Evolutionary conservation across 2,329 filamentous ascomycete genomes (phyloP), one percentile per base, ranked within the genome.

Genomic region (Penicillium brasilianum): DNA sequence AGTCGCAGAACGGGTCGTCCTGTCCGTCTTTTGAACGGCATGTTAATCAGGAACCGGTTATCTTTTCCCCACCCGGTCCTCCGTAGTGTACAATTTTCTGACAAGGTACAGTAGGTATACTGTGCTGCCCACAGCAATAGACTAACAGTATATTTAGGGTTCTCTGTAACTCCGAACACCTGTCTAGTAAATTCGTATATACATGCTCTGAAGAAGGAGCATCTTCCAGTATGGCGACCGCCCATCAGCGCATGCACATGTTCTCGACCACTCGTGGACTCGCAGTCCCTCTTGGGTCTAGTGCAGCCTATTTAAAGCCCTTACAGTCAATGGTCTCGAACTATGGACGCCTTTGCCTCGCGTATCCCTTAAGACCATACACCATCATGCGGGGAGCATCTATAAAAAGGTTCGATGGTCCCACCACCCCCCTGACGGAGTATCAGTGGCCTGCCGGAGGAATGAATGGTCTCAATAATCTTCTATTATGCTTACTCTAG

Each of bases 381-480:
- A 30, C 22, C 7, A 9, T 30, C 10, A 55, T 58, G 50, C 55
- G 55, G 55, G 55, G 59, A 52, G 59, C 11, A 30, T 34, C 10
- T n/a, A 50, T 61, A 44, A 25, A 28, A 61, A 55, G 39, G 59
- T 55, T 59, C 61, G 52, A 43, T 59, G 54, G 41, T 44, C 20
- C 51, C 36, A 30, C 22, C 34, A 13, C 7, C 28, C 34, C 34
- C 53, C 48, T 37, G 18, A 34, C 41, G 18, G n/a, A 18, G 7
- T 3, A 10, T 25, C 22, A 22, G 16, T 28, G 9, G 16, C 25
- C 43, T 46, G 28, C 43, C 6, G 16, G 13, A 25, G 22, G 20
- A 13, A 16, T 46, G 22, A 16, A 30, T n/a, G 10, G 16, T 48
- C 44, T n/a, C 8, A 48, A 10, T 1, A 25, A 25, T 10, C 32